phyloP scores from a whole-genome alignment of 495 filamentous ascomycete genomes.

The Evansstolkia leycettana region DNA sequence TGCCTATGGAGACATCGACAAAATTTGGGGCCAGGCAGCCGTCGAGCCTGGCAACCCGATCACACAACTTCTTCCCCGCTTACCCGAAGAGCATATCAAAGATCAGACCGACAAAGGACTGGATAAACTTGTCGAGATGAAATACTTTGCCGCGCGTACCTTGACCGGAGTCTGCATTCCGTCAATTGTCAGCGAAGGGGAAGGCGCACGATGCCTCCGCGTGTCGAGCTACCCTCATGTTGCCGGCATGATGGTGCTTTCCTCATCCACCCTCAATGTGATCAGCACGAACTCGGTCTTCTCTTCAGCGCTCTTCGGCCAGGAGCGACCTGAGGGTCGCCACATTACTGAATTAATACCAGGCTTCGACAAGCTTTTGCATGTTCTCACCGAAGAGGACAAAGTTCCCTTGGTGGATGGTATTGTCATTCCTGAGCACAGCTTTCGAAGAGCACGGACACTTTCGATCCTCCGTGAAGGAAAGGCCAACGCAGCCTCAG shows the following conservation, averaged over 20 bases:
- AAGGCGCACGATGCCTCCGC: slow-evolving; percentile 52
- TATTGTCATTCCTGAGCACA: slow-evolving; percentile 94
- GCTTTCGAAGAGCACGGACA: slow-evolving; percentile 79
- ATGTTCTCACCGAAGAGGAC: slow-evolving; percentile 76
- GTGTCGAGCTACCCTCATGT: slow-evolving; percentile 94
- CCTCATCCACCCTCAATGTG: slow-evolving; percentile 61
- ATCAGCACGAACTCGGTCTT: slow-evolving; percentile 92
- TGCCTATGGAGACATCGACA: slow-evolving; percentile 53
- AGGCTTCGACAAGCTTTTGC: slow-evolving; percentile 70
- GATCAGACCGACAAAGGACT: slow-evolving; percentile 53
- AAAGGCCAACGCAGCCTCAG: slow-evolving; percentile 54
- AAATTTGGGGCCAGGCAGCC: slow-evolving; percentile 69
- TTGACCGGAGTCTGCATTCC: slow-evolving; percentile 65
- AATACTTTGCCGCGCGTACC: slow-evolving; percentile 72
- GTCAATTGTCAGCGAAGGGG: slow-evolving; percentile 56
- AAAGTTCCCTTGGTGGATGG: slow-evolving; percentile 72
- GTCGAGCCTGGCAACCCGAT: slow-evolving; percentile 56
- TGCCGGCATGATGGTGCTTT: slow-evolving; percentile 87
- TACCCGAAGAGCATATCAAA: slow-evolving; percentile 62
- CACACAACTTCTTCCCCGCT: slow-evolving; percentile 60
- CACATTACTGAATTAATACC: slow-evolving; percentile 73
- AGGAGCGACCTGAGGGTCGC: slow-evolving; percentile 67
- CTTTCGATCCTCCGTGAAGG: slow-evolving; percentile 72
- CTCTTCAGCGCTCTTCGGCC: slow-evolving; percentile 80
- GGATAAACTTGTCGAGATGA: slow-evolving; percentile 51